These are phyloP conservation scores for Macroventuria anomochaeta DNA, from an alignment of 2,329 filamentous ascomycete genomes.

Conservation along the genomic window DNA sequence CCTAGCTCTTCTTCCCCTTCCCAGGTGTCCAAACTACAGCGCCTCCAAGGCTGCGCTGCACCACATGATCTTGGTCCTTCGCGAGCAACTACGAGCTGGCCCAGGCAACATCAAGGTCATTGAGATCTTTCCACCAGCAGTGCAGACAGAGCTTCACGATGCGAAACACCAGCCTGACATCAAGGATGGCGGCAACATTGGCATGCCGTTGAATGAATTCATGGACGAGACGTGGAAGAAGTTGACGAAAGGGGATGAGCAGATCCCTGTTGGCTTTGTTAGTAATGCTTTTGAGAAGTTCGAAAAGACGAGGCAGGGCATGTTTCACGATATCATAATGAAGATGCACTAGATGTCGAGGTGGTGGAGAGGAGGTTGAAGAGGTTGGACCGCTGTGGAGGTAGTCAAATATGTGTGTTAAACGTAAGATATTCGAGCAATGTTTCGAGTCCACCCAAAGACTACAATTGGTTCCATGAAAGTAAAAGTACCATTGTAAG, in stretches of 20 bases:
- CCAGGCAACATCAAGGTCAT: constrained; percentile 59
- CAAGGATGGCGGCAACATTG: constrained; percentile 57
- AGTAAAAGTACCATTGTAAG: background rate
- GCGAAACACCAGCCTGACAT: constrained; percentile 62
- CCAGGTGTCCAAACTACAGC: constrained; percentile 60
- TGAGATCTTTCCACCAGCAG: constrained; percentile 62
- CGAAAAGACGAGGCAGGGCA: constrained; percentile 57
- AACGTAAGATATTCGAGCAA: too few relatives aligned
- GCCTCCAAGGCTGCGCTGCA: constrained; percentile 64
- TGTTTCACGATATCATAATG: constrained; percentile 35
- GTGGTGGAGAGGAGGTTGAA: too few relatives aligned
- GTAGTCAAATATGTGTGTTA: too few relatives aligned
- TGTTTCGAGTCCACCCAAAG: too few relatives aligned
- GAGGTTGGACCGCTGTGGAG: too few relatives aligned
- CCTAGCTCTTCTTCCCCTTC: constrained; percentile 58
- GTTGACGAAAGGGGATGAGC: constrained; percentile 57
- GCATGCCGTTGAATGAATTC: constrained; percentile 62
- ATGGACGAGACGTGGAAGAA: constrained; percentile 57
- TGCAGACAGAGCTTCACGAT: constrained; percentile 65
- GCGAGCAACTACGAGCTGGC: constrained; percentile 57
- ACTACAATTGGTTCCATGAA: too few relatives aligned
- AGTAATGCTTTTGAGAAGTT: constrained; percentile 53
- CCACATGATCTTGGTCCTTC: constrained; percentile 59
- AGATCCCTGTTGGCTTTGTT: constrained; percentile 58
- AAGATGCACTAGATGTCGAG: constrained; percentile 18